These are phyloP conservation scores for Bidens hawaiensis DNA, from an alignment of 140 eudicot genomes.

Conservation along the genomic window DNA sequence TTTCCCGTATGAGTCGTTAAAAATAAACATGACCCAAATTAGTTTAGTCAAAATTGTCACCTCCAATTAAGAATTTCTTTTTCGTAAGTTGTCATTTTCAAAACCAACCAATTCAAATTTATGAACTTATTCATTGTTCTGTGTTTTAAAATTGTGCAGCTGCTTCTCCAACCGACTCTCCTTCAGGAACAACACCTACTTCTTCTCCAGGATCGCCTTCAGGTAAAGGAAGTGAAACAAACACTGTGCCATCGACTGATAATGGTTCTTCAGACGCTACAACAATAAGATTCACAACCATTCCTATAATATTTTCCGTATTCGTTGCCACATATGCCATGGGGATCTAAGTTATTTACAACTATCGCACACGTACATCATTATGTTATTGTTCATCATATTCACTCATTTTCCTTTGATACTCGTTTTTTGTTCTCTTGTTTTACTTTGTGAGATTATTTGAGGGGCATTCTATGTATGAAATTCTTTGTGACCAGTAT, in stretches of 20 bases:
- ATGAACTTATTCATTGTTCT: conserved; percentile 8
- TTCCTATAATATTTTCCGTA: conserved; percentile 28
- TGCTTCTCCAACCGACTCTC: conserved; percentile 33
- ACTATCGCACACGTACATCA: background rate
- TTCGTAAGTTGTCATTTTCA: background rate
- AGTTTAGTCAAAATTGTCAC: background rate
- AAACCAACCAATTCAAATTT: background rate
- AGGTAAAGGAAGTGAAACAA: conserved; percentile 34
- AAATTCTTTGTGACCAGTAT: conserved; percentile 14
- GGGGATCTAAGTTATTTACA: conserved; percentile 16
- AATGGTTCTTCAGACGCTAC: conserved; percentile 55
- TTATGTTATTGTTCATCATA: conserved; percentile 7
- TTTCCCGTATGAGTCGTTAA: background rate
- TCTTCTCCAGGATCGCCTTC: conserved; percentile 15
- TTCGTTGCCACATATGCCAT: conserved; percentile 33
- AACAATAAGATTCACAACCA: conserved; percentile 31
- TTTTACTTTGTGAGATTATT: background rate
- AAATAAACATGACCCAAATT: background rate
- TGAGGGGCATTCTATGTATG: conserved; percentile 9
- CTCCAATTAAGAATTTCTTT: background rate
- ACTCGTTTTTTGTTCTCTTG: background rate
- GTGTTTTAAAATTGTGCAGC: conserved; percentile 24
- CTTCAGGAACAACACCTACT: conserved; percentile 22
- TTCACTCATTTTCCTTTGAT: conserved; percentile 11
- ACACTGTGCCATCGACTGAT: conserved; percentile 51